These are phyloP conservation scores for Apiotrichum sp. DNA, from an alignment of 1,284 basidiomycete species.

Conservation along the genomic window DNA sequence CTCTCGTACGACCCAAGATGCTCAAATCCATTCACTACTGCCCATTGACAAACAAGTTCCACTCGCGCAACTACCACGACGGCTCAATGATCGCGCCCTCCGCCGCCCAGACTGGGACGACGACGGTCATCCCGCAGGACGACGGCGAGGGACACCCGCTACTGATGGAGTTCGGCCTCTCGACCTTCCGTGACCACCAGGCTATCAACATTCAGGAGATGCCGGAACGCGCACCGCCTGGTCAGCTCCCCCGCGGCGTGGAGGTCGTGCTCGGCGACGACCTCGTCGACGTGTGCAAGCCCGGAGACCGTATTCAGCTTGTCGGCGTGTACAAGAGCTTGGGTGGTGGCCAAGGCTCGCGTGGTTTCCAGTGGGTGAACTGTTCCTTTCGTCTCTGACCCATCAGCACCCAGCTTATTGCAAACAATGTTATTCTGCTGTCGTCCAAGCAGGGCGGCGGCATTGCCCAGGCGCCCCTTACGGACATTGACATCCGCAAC, in stretches of 20 bases:
- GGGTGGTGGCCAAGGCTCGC: slow-evolving; percentile 71
- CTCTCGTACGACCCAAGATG: slow-evolving; percentile 97
- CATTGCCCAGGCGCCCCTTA: slow-evolving; percentile 86
- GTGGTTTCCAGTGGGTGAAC: slow-evolving; percentile 80
- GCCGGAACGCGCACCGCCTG: slow-evolving; percentile 96
- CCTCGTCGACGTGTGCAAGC: slow-evolving; percentile 94
- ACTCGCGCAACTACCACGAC: slow-evolving; percentile 88
- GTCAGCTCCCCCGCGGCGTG: slow-evolving; percentile 89
- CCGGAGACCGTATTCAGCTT: slow-evolving; percentile 93
- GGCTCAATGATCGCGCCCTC: slow-evolving; percentile 73
- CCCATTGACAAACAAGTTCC: slow-evolving; percentile 74
- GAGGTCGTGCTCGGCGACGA: slow-evolving; percentile 97
- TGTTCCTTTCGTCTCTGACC: background rate
- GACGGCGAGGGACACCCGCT: slow-evolving; percentile 84
- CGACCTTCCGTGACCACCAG: slow-evolving; percentile 93
- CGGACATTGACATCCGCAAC: slow-evolving; percentile 89
- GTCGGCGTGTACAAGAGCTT: slow-evolving; percentile 93
- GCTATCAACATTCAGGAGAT: slow-evolving; percentile 98
- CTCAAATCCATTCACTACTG: slow-evolving; percentile 95
- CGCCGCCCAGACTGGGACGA: slow-evolving; percentile 53
- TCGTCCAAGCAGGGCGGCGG: slow-evolving; percentile 95
- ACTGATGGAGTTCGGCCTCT: slow-evolving; percentile 88
- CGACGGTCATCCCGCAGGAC: slow-evolving; percentile 83
- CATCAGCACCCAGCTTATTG: slow-evolving; percentile 79
- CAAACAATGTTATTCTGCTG: slow-evolving; percentile 94